Evolutionary conservation across 2,329 filamentous ascomycete genomes (phyloP).

Genomic region (Fusarium sp.): DNA sequence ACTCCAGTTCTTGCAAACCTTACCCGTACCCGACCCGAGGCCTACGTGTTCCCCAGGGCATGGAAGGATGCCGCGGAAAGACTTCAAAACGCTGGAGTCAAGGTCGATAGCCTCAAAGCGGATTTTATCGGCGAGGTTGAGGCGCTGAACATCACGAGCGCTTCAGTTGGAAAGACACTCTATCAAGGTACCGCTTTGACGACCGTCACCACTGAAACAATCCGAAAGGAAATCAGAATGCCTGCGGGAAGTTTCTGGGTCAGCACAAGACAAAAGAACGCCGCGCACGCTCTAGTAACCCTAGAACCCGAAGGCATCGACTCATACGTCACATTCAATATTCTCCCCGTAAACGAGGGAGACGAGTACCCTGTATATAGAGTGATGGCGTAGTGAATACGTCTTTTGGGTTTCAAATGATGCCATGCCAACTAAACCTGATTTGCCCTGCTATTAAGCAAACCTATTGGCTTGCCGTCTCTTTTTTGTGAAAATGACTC

Average conservation of each 20-base stretch:
- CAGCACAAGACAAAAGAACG: constrained; percentile 40
- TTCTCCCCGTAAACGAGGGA: constrained; percentile 35
- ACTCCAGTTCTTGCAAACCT: constrained; percentile 41
- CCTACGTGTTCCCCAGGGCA: constrained; percentile 42
- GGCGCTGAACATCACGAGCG: constrained; percentile 33
- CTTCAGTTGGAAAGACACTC: constrained; percentile 14
- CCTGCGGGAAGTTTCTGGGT: constrained; percentile 43
- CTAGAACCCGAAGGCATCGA: constrained; percentile 44
- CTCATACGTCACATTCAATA: constrained; percentile 40
- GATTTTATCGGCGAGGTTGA: constrained; percentile 40
- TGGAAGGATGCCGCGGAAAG: constrained; percentile 39
- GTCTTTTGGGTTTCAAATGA: neutral
- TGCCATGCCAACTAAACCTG: neutral
- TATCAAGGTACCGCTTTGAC: constrained; percentile 41
- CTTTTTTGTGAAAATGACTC: neutral
- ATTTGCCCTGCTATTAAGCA: neutral
- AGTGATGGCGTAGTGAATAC: constrained; percentile 45
- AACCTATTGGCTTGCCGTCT: neutral
- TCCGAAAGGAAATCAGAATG: constrained; percentile 33
- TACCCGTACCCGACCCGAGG: constrained; percentile 41
- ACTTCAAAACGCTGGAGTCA: constrained; percentile 37
- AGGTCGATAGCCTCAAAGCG: constrained; percentile 34
- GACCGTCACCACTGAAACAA: constrained; percentile 32
- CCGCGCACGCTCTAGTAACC: constrained; percentile 40
- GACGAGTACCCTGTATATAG: constrained; percentile 45